These are phyloP conservation scores for Camellia oleifera DNA, from an alignment of 179 eudicot genomes.

Conservation along the genomic window DNA sequence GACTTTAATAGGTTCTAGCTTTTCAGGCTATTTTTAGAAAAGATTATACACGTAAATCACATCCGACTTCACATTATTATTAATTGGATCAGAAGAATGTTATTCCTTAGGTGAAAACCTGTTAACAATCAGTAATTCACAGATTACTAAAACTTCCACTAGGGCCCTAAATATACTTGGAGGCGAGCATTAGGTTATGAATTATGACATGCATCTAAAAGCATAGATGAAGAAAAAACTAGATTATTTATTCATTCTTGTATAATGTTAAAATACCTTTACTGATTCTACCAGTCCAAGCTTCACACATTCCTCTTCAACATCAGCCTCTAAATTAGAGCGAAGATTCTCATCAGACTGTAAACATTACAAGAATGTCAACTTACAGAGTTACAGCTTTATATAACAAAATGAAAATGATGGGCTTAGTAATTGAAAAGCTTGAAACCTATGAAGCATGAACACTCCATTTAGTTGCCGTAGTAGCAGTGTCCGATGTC, in stretches of 20 bases:
- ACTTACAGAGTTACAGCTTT: not conserved
- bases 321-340: constrained; percentile 76
- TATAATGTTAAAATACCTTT: constrained; percentile 48
- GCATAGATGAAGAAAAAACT: not conserved
- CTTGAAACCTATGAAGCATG: too few species aligned
- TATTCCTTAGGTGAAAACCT: not conserved
- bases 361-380: constrained; percentile 18
- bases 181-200: not conserved
- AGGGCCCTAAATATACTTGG: not conserved
- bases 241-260: not conserved
- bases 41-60: not conserved
- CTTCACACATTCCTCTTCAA: constrained; percentile 79
- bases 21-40: too few species aligned
- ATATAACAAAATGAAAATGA: not conserved
- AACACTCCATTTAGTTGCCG: too few species aligned
- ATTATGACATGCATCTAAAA: not conserved
- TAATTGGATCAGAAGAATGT: not conserved
- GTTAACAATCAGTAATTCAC: not conserved
- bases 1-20: not conserved
- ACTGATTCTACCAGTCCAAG: constrained; percentile 82
- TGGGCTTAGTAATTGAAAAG: not conserved
- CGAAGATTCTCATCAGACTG: constrained; percentile 73
- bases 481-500: too few species aligned
- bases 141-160: not conserved
- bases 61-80: not conserved